These are phyloP conservation scores for Lichtheimia hyalospora DNA, from an alignment of 371 early-diverging fungal genomes.

Conservation along the genomic window DNA sequence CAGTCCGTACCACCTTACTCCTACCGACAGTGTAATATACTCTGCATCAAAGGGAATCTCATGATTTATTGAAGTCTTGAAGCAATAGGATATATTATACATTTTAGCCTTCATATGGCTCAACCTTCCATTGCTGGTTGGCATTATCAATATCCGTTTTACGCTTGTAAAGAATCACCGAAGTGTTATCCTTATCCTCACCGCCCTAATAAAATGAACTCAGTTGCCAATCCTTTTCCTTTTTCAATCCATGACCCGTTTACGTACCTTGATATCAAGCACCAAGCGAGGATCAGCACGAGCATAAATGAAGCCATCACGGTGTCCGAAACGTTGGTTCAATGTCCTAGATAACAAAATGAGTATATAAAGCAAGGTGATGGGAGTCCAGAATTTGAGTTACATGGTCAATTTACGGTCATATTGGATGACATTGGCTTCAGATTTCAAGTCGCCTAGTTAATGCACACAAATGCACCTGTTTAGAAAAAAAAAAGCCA, in stretches of 20 bases:
- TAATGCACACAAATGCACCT: too few relatives aligned
- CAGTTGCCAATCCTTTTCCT: neutral
- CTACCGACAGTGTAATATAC: too few relatives aligned
- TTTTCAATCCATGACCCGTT: neutral
- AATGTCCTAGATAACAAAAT: constrained; percentile 26
- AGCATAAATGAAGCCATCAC: constrained; percentile 42
- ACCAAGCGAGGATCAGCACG: constrained; percentile 46
- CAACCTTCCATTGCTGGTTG: constrained; percentile 18
- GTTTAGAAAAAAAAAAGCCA: too few relatives aligned
- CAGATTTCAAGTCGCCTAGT: constrained; percentile 35
- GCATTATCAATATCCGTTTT: constrained; percentile 7
- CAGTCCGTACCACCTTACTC: too few relatives aligned
- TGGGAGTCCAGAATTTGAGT: neutral
- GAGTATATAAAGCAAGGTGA: neutral
- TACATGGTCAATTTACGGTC: constrained; percentile 45
- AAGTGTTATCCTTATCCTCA: constrained; percentile 8
- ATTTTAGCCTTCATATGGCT: constrained; percentile 11
- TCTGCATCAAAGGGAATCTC: too few relatives aligned
- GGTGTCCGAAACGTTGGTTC: constrained; percentile 45
- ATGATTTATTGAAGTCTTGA: too few relatives aligned
- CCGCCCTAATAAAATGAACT: constrained; percentile 9
- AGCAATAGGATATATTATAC: too few relatives aligned
- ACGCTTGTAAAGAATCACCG: constrained; percentile 15
- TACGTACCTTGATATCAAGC: constrained; percentile 30
- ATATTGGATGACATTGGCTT: constrained; percentile 29